A percentile compares a stretch with the other conserved stretches of the same genome.
phyloP scores from a whole-genome alignment of 1,284 basidiomycete genomes.

The Marasmius oreades region DNA sequence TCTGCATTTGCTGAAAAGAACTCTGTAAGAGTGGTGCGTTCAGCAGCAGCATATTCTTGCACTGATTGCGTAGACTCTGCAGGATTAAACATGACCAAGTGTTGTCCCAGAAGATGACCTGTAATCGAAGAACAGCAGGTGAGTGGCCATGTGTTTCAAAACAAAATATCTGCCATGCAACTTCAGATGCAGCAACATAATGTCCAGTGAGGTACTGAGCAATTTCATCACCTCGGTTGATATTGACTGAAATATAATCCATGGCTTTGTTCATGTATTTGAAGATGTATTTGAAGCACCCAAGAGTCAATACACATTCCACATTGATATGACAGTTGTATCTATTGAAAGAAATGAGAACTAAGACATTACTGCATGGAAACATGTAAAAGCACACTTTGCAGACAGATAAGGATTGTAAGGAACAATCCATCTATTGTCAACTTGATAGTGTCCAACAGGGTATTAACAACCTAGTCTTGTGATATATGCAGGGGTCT shows the following conservation, averaged over 20 bases:
- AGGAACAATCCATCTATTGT: constrained; percentile 37
- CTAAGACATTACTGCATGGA: background rate
- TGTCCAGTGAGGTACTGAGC: constrained; percentile 25
- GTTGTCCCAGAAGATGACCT: constrained; percentile 31
- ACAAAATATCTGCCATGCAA: constrained; percentile 28
- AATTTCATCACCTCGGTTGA: constrained; percentile 26
- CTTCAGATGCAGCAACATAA: constrained; percentile 30
- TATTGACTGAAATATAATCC: constrained; percentile 25
- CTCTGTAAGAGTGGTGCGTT: constrained; percentile 31
- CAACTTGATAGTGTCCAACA: constrained; percentile 1
- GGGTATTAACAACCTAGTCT: constrained; percentile 21
- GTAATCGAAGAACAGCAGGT: constrained; percentile 35
- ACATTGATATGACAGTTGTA: constrained; percentile 49
- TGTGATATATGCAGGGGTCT: too few relatives aligned
- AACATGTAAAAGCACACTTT: background rate
- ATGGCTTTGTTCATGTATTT: constrained; percentile 44
- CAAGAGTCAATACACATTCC: constrained; percentile 18
- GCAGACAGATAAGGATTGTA: constrained; percentile 29
- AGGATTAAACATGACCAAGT: constrained; percentile 32
- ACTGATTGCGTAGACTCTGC: constrained; percentile 25
- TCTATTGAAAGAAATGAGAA: constrained; percentile 4
- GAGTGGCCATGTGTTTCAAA: constrained; percentile 29
- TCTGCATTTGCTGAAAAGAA: constrained; percentile 39
- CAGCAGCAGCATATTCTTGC: constrained; percentile 19
- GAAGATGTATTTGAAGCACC: constrained; percentile 35